Conservation (phyloP, 2,329 filamentous ascomycete genomes). For the Xylaria polymorpha region DNA sequence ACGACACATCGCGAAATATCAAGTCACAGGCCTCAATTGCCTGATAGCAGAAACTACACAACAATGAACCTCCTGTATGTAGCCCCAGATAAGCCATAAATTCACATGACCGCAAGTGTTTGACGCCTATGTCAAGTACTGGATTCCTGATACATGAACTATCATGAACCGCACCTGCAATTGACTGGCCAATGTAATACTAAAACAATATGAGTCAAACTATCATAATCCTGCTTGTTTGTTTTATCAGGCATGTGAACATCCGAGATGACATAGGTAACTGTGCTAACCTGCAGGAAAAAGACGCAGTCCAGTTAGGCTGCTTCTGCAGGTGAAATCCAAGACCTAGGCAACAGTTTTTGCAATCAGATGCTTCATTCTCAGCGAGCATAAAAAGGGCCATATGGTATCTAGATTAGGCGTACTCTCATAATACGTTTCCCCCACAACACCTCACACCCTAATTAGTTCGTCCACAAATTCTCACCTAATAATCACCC, state of each 20-base stretch:
- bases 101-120: no score
- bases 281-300: background rate
- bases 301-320: background rate
- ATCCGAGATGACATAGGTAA: background rate
- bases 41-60: no score
- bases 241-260: background rate
- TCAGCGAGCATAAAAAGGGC: background rate
- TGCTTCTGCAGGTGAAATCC: background rate
- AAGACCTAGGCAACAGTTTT: background rate
- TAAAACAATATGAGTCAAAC: background rate
- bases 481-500: background rate
- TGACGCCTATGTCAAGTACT: no score
- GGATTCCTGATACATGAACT: no score
- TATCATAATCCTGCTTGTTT: background rate
- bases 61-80: no score
- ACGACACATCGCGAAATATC: no score
- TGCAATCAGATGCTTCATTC: background rate
- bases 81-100: no score
- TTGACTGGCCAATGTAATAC: no score
- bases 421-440: background rate
- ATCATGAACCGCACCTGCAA: no score
- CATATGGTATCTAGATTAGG: background rate
- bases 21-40: no score
- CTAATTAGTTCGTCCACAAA: background rate
- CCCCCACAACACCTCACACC: background rate